Evolutionary conservation across 2,329 filamentous ascomycete species (phyloP).

Genomic region (Pyrenochaeta sp.): DNA sequence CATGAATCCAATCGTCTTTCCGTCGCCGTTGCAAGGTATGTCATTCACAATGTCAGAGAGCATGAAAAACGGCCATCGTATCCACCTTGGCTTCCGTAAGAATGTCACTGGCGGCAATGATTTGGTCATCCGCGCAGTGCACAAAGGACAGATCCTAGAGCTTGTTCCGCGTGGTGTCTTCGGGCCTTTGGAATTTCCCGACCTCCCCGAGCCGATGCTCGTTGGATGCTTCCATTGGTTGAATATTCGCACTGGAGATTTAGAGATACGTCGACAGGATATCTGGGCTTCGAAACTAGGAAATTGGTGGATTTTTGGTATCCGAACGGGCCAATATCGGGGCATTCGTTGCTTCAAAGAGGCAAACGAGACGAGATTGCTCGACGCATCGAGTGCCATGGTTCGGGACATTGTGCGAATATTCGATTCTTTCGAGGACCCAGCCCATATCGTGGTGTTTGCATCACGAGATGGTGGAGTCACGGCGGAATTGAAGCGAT

Average conservation of each 20-base stretch:
- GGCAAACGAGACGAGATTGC: conserved; percentile 49
- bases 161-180: conserved; percentile 46
- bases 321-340: conserved; percentile 19
- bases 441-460: conserved; percentile 55
- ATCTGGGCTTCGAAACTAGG: conserved; percentile 50
- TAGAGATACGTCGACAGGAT: conserved; percentile 63
- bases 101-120: conserved; percentile 6
- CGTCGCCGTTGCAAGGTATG: conserved; percentile 64
- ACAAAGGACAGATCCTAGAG: conserved; percentile 41
- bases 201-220: conserved; percentile 62
- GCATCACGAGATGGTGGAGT: conserved; percentile 53
- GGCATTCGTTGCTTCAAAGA: conserved; percentile 15
- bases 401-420: conserved; percentile 53
- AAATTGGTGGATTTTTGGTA: conserved; percentile 54
- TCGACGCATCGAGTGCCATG: conserved; percentile 59
- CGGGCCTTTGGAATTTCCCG: conserved; percentile 38
- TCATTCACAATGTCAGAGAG: conserved; percentile 50
- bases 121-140: conserved; percentile 57
- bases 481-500: conserved; percentile 59
- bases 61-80: conserved; percentile 49
- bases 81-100: conserved; percentile 65
- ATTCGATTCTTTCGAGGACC: conserved; percentile 61
- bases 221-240: conserved; percentile 69
- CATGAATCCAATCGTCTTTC: conserved; percentile 60
- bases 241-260: conserved; percentile 52